Evolutionary conservation across 192 early-diverging fungal species (phyloP).

Genomic region (Kappamyces sp.): DNA sequence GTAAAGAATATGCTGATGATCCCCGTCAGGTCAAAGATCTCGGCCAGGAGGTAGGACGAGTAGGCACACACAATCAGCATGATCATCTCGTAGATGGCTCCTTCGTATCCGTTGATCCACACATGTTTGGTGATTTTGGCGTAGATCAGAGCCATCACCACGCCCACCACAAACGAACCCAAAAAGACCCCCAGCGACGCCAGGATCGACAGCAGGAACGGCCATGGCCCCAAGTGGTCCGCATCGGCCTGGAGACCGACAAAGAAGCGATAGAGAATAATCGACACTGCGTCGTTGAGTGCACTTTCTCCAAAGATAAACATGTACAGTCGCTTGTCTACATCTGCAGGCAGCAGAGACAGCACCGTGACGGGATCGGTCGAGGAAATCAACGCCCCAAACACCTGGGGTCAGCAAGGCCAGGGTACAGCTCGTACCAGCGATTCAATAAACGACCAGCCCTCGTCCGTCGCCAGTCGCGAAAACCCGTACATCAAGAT

Average conservation of each 20-base stretch:
- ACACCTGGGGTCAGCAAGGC: constrained; percentile 20
- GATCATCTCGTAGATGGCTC: constrained; percentile 46
- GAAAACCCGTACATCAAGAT: constrained; percentile 52
- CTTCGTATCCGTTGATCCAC: constrained; percentile 29
- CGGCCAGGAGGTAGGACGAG: constrained; percentile 46
- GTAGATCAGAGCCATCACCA: constrained; percentile 39
- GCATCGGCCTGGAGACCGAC: constrained; percentile 32
- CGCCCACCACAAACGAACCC: constrained; percentile 42
- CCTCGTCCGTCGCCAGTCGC: constrained; percentile 28
- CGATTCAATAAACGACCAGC: constrained; percentile 48
- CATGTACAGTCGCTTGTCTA: constrained; percentile 53
- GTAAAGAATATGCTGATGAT: constrained; percentile 58
- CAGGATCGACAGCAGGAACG: constrained; percentile 43
- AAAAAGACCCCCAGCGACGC: constrained; percentile 47
- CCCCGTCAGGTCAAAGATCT: constrained; percentile 46
- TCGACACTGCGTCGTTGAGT: constrained; percentile 55
- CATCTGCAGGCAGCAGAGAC: constrained; percentile 46
- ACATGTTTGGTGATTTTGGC: constrained; percentile 58
- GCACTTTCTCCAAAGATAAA: constrained; percentile 61
- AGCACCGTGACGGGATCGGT: constrained; percentile 59
- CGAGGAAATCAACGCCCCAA: constrained; percentile 53
- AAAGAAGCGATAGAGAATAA: constrained; percentile 61
- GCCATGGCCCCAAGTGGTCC: constrained; percentile 37
- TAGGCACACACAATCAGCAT: constrained; percentile 56
- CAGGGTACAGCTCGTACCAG: constrained; percentile 9